A percentile compares a stretch with the other conserved stretches of the same genome.
Conservation (phyloP, 2,329 filamentous ascomycete genomes). For the Pseudocercospora crystallina region DNA sequence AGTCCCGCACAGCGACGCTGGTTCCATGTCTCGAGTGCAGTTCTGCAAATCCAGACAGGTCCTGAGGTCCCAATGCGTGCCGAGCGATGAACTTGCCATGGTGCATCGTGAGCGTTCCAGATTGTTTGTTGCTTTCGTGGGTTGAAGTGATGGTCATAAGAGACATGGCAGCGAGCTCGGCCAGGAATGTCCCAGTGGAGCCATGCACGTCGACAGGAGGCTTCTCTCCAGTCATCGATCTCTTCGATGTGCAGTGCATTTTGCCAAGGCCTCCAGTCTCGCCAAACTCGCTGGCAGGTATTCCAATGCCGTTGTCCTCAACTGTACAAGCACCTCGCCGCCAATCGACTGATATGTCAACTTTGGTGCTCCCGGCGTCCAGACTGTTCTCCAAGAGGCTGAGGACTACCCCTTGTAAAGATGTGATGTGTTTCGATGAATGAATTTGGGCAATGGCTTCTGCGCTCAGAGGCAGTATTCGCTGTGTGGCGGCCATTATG, state of each 20-base stretch:
- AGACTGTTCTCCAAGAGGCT: constrained; percentile 81
- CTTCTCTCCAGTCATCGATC: constrained; percentile 37
- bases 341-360: constrained; percentile 74
- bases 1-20: constrained; percentile 69
- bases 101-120: constrained; percentile 68
- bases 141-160: constrained; percentile 75
- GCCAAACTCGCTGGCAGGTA: constrained; percentile 70
- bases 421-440: constrained; percentile 77
- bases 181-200: constrained; percentile 70
- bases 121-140: constrained; percentile 58
- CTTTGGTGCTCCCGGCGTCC: constrained; percentile 69
- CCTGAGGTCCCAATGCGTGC: constrained; percentile 49
- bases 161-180: constrained; percentile 73
- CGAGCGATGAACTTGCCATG: constrained; percentile 66
- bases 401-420: constrained; percentile 67
- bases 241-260: constrained; percentile 71
- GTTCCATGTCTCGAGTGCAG: constrained; percentile 58
- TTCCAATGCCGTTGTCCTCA: constrained; percentile 82
- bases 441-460: constrained; percentile 64
- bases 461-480: constrained; percentile 29
- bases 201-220: constrained; percentile 57
- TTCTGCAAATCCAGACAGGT: background rate
- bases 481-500: constrained; percentile 7
- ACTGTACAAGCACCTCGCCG: constrained; percentile 71
- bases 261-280: constrained; percentile 69